A percentile compares a stretch with the other conserved stretches of the same genome.
phyloP scores from a whole-genome alignment of 441 rosid species.

The Croton laevigatus region DNA sequence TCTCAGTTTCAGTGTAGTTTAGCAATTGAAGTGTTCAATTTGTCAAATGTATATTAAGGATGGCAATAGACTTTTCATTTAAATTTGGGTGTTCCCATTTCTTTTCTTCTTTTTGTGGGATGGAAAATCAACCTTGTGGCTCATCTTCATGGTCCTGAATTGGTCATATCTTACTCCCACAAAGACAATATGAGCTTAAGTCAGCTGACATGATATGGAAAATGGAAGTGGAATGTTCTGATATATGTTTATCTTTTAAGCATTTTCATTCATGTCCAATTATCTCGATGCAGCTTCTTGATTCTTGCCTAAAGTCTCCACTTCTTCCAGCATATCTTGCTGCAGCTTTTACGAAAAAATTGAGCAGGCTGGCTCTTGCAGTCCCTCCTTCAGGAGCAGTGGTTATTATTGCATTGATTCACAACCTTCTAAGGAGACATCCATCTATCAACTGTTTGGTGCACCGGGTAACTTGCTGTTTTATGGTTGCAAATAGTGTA shows the following conservation, averaged over 20 bases:
- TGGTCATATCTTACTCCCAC: neutral
- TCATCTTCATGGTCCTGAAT: neutral
- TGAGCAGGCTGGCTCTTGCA: conserved; percentile 71
- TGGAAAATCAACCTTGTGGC: neutral
- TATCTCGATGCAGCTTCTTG: conserved; percentile 73
- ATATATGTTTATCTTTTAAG: neutral
- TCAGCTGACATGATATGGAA: neutral
- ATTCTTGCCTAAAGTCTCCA: conserved; percentile 83
- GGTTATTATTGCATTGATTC: conserved; percentile 73
- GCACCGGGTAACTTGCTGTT: conserved; percentile 50
- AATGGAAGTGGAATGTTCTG: neutral
- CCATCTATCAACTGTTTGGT: conserved; percentile 91
- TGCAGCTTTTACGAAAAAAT: conserved; percentile 85
- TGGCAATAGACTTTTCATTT: too few relatives aligned
- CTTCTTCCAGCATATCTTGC: conserved; percentile 95
- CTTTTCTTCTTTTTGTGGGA: neutral
- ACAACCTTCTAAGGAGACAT: conserved; percentile 81
- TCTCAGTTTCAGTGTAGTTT: too few relatives aligned
- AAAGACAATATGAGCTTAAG: neutral
- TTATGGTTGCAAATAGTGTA: neutral
- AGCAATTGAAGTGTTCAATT: too few relatives aligned
- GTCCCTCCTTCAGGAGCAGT: conserved; percentile 88
- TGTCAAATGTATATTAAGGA: too few relatives aligned
- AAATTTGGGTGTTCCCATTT: too few relatives aligned
- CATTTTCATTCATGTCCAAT: conserved; percentile 9